These are phyloP conservation scores for Colletotrichum brevisporum DNA, from an alignment of 2,329 filamentous ascomycete species.

Conservation along the genomic window DNA sequence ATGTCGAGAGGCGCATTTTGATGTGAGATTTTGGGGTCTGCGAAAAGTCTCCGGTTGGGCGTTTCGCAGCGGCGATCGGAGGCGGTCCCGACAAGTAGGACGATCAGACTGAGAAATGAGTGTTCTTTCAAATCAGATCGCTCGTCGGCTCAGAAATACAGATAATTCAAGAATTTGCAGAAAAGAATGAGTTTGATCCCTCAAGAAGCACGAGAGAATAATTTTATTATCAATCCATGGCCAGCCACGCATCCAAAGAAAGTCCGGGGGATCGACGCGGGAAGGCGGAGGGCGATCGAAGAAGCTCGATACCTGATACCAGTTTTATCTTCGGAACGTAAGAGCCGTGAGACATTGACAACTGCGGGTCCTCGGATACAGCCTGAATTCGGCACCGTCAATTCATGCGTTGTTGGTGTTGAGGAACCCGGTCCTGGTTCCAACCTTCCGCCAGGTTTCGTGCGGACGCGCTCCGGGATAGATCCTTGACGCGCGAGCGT, in stretches of 20 bases:
- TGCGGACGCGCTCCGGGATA: constrained; percentile 3
- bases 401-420: constrained; percentile 16
- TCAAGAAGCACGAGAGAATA: background rate
- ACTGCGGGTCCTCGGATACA: constrained; percentile 18
- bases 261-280: background rate
- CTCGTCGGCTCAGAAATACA: background rate
- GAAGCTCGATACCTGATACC: constrained; percentile 20
- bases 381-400: background rate
- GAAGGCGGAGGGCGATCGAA: background rate
- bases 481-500: constrained; percentile 6
- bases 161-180: background rate
- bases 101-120: background rate
- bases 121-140: background rate
- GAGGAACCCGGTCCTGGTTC: constrained; percentile 7
- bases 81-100: background rate
- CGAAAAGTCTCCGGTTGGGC: no score
- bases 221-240: background rate
- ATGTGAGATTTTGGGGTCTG: no score
- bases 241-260: background rate
- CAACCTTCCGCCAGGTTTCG: constrained; percentile 26
- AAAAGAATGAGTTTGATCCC: background rate
- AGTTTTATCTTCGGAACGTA: constrained; percentile 27
- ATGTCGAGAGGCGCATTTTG: background rate
- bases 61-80: no score
- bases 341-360: constrained; percentile 39